Evolutionary conservation across 805 yeast species (phyloP).

Genomic region (Teunomyces pallodes): DNA sequence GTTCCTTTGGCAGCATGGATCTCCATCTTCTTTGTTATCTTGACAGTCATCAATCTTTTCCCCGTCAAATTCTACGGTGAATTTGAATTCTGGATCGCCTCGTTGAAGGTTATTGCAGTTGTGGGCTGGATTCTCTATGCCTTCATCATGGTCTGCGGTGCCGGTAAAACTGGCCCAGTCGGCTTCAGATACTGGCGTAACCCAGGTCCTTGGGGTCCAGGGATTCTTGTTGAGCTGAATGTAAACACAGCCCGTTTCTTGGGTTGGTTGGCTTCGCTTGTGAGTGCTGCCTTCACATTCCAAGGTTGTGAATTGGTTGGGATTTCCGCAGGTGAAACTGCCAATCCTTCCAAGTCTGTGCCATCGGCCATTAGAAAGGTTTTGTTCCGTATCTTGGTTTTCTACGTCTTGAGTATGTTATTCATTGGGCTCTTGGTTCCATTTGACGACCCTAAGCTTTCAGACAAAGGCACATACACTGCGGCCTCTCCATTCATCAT

Average conservation of each 20-base stretch:
- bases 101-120: slow-evolving; percentile 64
- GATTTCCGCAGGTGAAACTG: slow-evolving; percentile 71
- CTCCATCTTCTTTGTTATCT: slow-evolving; percentile 57
- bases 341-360: slow-evolving; percentile 65
- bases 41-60: slow-evolving; percentile 54
- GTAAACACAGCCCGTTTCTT: slow-evolving; percentile 56
- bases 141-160: slow-evolving; percentile 73
- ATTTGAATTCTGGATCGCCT: slow-evolving; percentile 72
- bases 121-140: slow-evolving; percentile 69
- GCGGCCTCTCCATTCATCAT: slow-evolving; percentile 67
- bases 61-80: slow-evolving; percentile 75
- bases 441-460: slow-evolving; percentile 56
- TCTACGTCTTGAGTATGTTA: slow-evolving; percentile 63
- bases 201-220: slow-evolving; percentile 76
- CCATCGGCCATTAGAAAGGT: slow-evolving; percentile 74
- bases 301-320: slow-evolving; percentile 80
- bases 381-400: slow-evolving; percentile 59
- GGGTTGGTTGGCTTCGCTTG: slow-evolving; percentile 68
- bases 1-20: slow-evolving; percentile 78
- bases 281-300: slow-evolving; percentile 75
- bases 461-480: slow-evolving; percentile 37
- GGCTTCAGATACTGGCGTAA: slow-evolving; percentile 81
- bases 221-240: slow-evolving; percentile 46
- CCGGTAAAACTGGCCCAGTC: slow-evolving; percentile 64
- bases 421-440: slow-evolving; percentile 74